A percentile compares a stretch with the other conserved stretches of the same genome.
Evolutionary conservation across 176 grass and related monocot genomes (phyloP).

Genomic region (Carex myosuroides): DNA sequence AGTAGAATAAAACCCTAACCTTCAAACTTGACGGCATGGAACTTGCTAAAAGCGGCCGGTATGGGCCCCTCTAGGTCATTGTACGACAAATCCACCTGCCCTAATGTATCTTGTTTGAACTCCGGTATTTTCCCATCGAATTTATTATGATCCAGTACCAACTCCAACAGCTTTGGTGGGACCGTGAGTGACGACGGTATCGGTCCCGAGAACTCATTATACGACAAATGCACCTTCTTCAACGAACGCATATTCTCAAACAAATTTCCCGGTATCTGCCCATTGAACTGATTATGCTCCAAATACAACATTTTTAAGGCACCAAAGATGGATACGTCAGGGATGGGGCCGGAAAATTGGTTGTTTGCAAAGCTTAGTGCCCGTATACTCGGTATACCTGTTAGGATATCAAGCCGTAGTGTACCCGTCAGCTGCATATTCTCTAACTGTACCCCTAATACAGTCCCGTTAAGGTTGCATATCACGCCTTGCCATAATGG

Average conservation of each 20-base stretch:
- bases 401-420: constrained; percentile 30
- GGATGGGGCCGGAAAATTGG: constrained; percentile 48
- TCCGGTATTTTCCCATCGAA: constrained; percentile 50
- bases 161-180: constrained; percentile 19
- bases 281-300: constrained; percentile 37
- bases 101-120: constrained; percentile 23
- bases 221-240: constrained; percentile 35
- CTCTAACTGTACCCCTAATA: constrained; percentile 51
- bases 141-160: constrained; percentile 36
- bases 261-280: constrained; percentile 35
- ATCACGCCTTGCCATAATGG: neutral
- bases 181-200: constrained; percentile 50
- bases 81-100: constrained; percentile 31
- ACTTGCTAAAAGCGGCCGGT: constrained; percentile 28
- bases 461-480: constrained; percentile 22
- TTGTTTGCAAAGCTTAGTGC: constrained; percentile 65
- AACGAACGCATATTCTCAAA: constrained; percentile 39
- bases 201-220: constrained; percentile 47
- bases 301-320: constrained; percentile 51
- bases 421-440: constrained; percentile 40
- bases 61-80: constrained; percentile 61
- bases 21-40: constrained; percentile 28
- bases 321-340: constrained; percentile 37
- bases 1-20: constrained; percentile 29
- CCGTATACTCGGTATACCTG: constrained; percentile 34